phyloP scores from a whole-genome alignment of 495 filamentous ascomycete species.

The Thozetella sp. region DNA sequence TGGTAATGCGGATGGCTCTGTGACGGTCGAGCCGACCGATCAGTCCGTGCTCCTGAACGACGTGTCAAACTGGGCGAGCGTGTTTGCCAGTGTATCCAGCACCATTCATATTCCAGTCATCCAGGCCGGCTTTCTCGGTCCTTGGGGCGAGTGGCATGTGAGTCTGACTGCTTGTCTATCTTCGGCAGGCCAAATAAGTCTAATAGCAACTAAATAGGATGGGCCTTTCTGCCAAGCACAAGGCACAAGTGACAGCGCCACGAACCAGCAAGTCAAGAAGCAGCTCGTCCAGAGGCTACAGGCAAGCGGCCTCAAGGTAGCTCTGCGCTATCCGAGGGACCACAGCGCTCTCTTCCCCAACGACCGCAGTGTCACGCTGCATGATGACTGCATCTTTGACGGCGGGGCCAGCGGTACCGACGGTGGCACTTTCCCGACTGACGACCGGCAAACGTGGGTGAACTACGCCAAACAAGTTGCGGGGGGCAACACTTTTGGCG shows the following conservation, averaged over 20 bases:
- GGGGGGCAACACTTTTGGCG: background rate
- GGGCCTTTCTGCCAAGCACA: background rate
- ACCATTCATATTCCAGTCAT: background rate
- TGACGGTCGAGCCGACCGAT: background rate
- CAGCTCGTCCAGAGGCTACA: background rate
- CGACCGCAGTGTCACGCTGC: constrained; percentile 1
- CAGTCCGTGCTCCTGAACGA: background rate
- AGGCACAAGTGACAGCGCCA: background rate
- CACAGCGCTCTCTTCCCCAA: background rate
- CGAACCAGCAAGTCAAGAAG: constrained; percentile 2
- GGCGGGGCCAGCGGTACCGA: background rate
- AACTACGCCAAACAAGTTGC: background rate
- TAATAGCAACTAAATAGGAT: background rate
- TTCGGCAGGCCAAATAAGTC: background rate
- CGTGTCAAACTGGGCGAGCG: background rate
- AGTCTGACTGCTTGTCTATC: background rate
- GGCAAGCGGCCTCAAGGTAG: constrained; percentile 1
- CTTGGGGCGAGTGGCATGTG: background rate
- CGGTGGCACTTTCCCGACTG: background rate
- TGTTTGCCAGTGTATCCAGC: background rate
- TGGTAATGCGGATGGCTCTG: background rate
- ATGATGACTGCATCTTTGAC: constrained; percentile 5
- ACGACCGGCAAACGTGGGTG: constrained; percentile 1
- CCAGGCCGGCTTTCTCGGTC: background rate
- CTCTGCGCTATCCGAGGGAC: background rate